Percentiles rank a stretch among this genome's conserved stretches.
Conservation (phyloP, 768 basidiomycete genomes). For the Hericium alpestre region DNA sequence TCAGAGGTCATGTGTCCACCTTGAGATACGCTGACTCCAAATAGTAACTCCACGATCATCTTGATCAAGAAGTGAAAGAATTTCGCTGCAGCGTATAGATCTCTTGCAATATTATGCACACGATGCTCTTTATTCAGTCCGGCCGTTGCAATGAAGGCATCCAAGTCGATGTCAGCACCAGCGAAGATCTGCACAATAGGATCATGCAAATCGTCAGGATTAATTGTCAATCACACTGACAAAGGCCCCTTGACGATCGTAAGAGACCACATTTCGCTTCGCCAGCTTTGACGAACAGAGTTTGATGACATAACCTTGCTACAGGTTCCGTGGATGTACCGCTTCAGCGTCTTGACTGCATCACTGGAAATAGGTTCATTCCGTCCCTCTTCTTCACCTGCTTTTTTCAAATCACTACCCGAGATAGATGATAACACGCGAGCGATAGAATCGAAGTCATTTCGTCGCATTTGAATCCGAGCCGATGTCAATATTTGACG, state of each 20-base stretch:
- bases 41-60: slow-evolving; percentile 22
- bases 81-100: slow-evolving; percentile 32
- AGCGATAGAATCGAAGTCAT: no score
- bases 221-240: slow-evolving; percentile 35
- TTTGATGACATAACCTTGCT: slow-evolving; percentile 13
- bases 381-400: slow-evolving; percentile 25
- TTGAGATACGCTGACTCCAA: slow-evolving; percentile 5
- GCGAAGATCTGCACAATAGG: slow-evolving; percentile 34
- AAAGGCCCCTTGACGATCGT: slow-evolving; percentile 18
- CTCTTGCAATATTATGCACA: slow-evolving; percentile 21
- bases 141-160: slow-evolving; percentile 19
- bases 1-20: slow-evolving; percentile 3
- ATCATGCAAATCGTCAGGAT: slow-evolving; percentile 30
- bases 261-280: slow-evolving; percentile 29
- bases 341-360: background rate
- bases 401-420: no score
- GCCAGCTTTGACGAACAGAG: slow-evolving; percentile 6
- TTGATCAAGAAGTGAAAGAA: slow-evolving; percentile 30
- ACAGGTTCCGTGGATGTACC: slow-evolving; percentile 10
- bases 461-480: no score
- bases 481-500: no score
- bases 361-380: slow-evolving; percentile 2
- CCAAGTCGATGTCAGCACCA: slow-evolving; percentile 32
- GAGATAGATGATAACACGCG: no score
- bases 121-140: slow-evolving; percentile 19